These are phyloP conservation scores for Aspergillus sp. DNA, from an alignment of 2,329 filamentous ascomycete species.

Conservation along the genomic window DNA sequence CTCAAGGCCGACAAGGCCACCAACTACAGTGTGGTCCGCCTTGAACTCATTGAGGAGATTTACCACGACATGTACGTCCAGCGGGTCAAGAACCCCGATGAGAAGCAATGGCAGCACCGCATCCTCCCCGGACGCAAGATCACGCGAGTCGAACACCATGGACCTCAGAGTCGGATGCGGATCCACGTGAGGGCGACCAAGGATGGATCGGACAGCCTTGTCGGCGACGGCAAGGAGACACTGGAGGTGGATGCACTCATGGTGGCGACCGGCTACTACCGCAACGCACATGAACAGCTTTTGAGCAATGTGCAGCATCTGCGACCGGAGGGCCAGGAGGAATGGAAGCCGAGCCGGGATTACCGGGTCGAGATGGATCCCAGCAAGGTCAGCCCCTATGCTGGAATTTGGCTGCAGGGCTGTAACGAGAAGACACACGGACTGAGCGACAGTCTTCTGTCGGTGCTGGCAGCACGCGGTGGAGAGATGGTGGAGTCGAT, in stretches of 20 bases:
- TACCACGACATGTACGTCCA: slow-evolving; percentile 89
- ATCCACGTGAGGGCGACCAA: slow-evolving; percentile 59
- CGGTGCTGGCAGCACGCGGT: slow-evolving; percentile 72
- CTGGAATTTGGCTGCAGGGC: slow-evolving; percentile 89
- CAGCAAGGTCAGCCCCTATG: slow-evolving; percentile 67
- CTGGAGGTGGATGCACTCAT: slow-evolving; percentile 79
- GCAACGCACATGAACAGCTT: slow-evolving; percentile 76
- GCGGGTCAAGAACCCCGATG: slow-evolving; percentile 68
- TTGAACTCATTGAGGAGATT: slow-evolving; percentile 85
- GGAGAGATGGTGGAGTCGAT: slow-evolving; percentile 77
- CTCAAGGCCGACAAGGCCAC: slow-evolving; percentile 75
- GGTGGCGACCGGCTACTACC: slow-evolving; percentile 81
- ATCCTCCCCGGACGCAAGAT: slow-evolving; percentile 73
- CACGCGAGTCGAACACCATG: slow-evolving; percentile 58
- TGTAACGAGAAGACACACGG: slow-evolving; percentile 93
- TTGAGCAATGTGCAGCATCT: slow-evolving; percentile 67
- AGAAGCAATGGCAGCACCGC: slow-evolving; percentile 76
- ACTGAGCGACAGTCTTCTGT: slow-evolving; percentile 78
- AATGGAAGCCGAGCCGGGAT: slow-evolving; percentile 71
- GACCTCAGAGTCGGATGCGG: slow-evolving; percentile 54
- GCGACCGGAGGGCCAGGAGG: slow-evolving; percentile 59
- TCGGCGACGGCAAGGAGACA: slow-evolving; percentile 55
- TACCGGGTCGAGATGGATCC: slow-evolving; percentile 74
- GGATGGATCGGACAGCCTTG: slow-evolving; percentile 32
- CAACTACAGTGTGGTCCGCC: slow-evolving; percentile 91